phyloP scores from a whole-genome alignment of 805 yeast species.

The Starmerella kuoi region DNA sequence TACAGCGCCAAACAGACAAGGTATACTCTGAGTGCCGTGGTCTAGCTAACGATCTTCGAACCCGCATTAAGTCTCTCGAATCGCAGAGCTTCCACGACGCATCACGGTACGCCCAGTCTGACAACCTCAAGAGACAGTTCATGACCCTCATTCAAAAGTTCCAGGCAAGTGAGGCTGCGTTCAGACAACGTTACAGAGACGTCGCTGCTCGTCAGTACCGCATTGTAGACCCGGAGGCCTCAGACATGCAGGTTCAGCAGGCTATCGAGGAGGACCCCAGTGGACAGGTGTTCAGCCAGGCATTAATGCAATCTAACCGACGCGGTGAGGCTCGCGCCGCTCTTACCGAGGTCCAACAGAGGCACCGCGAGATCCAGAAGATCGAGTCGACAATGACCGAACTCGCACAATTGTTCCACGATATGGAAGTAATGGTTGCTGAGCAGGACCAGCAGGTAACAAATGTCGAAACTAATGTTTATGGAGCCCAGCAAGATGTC shows the following conservation, averaged over 20 bases:
- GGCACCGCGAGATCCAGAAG: conserved; percentile 89
- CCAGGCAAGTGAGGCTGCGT: conserved; percentile 73
- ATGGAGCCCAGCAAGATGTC: conserved; percentile 74
- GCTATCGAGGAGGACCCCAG: conserved; percentile 72
- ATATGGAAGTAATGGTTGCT: conserved; percentile 90
- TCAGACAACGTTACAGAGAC: conserved; percentile 66
- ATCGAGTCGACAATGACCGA: conserved; percentile 93
- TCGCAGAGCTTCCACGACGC: conserved; percentile 41
- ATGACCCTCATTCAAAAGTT: conserved; percentile 76
- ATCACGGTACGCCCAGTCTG: conserved; percentile 81
- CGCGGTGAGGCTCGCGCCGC: conserved; percentile 79
- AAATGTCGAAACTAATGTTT: conserved; percentile 68
- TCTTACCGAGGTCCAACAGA: conserved; percentile 83
- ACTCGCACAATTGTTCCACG: conserved; percentile 84
- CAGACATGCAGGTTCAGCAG: conserved; percentile 69
- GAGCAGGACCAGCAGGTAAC: conserved; percentile 86
- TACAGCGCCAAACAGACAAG: conserved; percentile 63
- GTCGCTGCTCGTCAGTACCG: conserved; percentile 89
- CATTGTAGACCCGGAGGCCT: conserved; percentile 42
- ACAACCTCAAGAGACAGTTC: conserved; percentile 72
- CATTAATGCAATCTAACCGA: conserved; percentile 34
- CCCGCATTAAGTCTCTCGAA: conserved; percentile 64
- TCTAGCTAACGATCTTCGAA: conserved; percentile 61
- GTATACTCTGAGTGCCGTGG: conserved; percentile 64
- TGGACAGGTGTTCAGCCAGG: conserved; percentile 89